A percentile compares a stretch with the other conserved stretches of the same genome.
These are phyloP conservation scores for Stylonectria norvegica DNA, from an alignment of 2,329 filamentous ascomycete genomes.

Conservation along the genomic window DNA sequence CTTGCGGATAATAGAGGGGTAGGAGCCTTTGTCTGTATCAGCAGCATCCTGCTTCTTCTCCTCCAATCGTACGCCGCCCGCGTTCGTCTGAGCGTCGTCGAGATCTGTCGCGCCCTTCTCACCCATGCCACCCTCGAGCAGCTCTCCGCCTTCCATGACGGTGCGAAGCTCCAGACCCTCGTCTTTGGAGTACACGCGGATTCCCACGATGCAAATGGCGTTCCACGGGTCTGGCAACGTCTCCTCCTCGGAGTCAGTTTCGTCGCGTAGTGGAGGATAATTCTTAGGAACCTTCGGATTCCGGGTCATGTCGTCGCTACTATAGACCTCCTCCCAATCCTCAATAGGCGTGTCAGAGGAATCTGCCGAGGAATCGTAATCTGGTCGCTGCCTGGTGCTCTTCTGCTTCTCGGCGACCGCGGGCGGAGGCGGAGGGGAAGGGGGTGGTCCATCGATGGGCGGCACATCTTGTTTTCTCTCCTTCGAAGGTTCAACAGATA, in stretches of 20 bases:
- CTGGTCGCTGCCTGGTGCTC: slow-evolving; percentile 21
- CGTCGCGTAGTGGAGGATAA: slow-evolving; percentile 31
- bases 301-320: slow-evolving; percentile 54
- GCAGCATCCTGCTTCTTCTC: slow-evolving; percentile 12
- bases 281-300: slow-evolving; percentile 43
- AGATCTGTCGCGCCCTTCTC: slow-evolving; percentile 54
- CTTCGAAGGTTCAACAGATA: slow-evolving; percentile 15
- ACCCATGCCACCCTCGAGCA: slow-evolving; percentile 55
- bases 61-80: slow-evolving; percentile 42
- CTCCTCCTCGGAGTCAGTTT: slow-evolving; percentile 56
- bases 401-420: slow-evolving; percentile 16
- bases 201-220: slow-evolving; percentile 57
- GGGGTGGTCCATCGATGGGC: slow-evolving; percentile 24
- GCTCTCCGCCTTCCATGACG: slow-evolving; percentile 53
- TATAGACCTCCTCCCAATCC: slow-evolving; percentile 59
- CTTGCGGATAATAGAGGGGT: slow-evolving; percentile 25
- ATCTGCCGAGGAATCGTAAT: slow-evolving; percentile 48
- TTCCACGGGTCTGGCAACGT: slow-evolving; percentile 58
- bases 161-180: slow-evolving; percentile 51
- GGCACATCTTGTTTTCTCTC: slow-evolving; percentile 36
- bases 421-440: slow-evolving; percentile 12
- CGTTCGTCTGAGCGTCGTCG: slow-evolving; percentile 56
- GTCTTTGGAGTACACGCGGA: slow-evolving; percentile 60
- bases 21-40: slow-evolving; percentile 9
- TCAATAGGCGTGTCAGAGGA: slow-evolving; percentile 58